Evolutionary conservation across 371 early-diverging fungal genomes (phyloP).

Genomic region (Synchytrium microbalum): DNA sequence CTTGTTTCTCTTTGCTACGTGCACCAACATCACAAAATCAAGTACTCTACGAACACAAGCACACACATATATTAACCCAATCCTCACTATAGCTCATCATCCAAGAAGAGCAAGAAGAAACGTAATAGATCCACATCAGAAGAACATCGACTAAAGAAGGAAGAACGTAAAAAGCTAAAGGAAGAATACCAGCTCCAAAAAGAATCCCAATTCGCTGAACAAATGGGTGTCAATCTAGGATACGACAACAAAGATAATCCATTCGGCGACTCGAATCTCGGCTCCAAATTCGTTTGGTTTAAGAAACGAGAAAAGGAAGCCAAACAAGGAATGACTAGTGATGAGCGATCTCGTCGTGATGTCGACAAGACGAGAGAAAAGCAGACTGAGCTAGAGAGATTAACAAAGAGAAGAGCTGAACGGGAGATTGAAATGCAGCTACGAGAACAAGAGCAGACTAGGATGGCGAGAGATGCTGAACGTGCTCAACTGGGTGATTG

Average conservation of each 20-base stretch:
- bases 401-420: conserved; percentile 67
- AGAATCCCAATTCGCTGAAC: conserved; percentile 34
- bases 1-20: no score
- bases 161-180: conserved; percentile 23
- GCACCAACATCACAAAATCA: no score
- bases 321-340: conserved; percentile 52
- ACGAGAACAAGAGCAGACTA: conserved; percentile 69
- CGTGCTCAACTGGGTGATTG: conserved; percentile 87
- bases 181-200: conserved; percentile 33
- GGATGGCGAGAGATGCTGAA: conserved; percentile 71
- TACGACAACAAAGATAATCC: conserved; percentile 75
- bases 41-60: no score
- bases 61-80: no score
- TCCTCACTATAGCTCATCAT: no score
- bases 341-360: conserved; percentile 56
- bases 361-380: conserved; percentile 52
- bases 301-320: conserved; percentile 70
- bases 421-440: conserved; percentile 74
- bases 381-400: conserved; percentile 66
- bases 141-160: conserved; percentile 18
- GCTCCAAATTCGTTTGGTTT: conserved; percentile 83
- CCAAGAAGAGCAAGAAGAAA: no score
- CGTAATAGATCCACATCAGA: conserved; percentile 18
- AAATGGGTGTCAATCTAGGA: conserved; percentile 33
- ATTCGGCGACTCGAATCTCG: conserved; percentile 71